phyloP scores from a whole-genome alignment of 768 basidiomycete species.

The Neoboletus brunneissimus region DNA sequence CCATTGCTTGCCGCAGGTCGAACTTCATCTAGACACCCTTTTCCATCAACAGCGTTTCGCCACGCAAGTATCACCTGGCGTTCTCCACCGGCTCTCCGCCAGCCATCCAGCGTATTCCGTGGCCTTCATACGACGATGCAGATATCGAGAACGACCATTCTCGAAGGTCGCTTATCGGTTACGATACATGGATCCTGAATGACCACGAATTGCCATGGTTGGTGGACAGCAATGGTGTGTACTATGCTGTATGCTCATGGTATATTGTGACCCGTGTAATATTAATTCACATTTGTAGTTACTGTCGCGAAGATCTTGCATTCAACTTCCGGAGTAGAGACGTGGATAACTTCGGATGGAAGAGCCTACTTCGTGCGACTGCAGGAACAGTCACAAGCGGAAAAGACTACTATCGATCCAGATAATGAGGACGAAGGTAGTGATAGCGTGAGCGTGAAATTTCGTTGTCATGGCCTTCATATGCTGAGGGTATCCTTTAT shows the following conservation, averaged over 20 bases:
- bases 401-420: neutral
- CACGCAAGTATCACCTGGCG: constrained; percentile 61
- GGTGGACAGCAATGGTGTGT: constrained; percentile 65
- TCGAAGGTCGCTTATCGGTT: constrained; percentile 39
- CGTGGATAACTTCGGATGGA: constrained; percentile 85
- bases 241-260: neutral
- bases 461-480: neutral
- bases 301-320: constrained; percentile 61
- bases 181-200: constrained; percentile 70
- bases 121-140: constrained; percentile 56
- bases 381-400: constrained; percentile 36
- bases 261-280: neutral
- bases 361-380: constrained; percentile 76
- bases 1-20: neutral
- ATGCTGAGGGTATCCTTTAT: constrained; percentile 1
- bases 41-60: constrained; percentile 57
- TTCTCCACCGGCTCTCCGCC: constrained; percentile 76
- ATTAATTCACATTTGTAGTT: constrained; percentile 40
- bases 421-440: constrained; percentile 48
- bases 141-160: constrained; percentile 36
- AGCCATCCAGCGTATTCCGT: constrained; percentile 80
- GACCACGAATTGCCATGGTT: constrained; percentile 73
- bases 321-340: constrained; percentile 61
- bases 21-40: neutral
- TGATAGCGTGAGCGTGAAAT: constrained; percentile 39